These are phyloP conservation scores for Anthracocystis panici-leucophaei DNA, from an alignment of 1,284 basidiomycete species.

Conservation along the genomic window DNA sequence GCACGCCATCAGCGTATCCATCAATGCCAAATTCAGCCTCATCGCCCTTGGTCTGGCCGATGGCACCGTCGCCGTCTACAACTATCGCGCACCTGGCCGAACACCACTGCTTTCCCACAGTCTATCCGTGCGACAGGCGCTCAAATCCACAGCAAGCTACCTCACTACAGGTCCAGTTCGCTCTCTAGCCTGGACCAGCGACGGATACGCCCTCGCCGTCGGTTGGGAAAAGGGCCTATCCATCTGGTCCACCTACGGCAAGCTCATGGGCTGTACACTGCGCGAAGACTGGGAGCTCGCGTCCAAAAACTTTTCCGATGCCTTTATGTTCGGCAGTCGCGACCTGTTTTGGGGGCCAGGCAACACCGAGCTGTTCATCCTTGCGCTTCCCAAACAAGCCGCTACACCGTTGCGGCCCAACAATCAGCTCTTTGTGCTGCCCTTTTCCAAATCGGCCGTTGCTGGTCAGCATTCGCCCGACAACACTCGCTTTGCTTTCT, in stretches of 20 bases:
- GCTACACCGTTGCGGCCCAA: conserved; percentile 24
- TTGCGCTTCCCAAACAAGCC: conserved; percentile 29
- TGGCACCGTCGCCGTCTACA: conserved; percentile 70
- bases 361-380: conserved; percentile 58
- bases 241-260: conserved; percentile 90
- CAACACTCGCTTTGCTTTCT: conserved; percentile 91
- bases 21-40: conserved; percentile 87
- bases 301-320: conserved; percentile 74
- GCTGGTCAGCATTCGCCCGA: conserved; percentile 92
- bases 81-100: conserved; percentile 52
- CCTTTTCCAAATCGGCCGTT: conserved; percentile 94
- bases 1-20: conserved; percentile 76
- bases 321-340: conserved; percentile 83
- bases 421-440: conserved; percentile 69
- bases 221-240: conserved; percentile 92
- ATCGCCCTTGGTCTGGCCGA: conserved; percentile 83
- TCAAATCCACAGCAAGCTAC: conserved; percentile 68
- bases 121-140: conserved; percentile 62
- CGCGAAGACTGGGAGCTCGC: conserved; percentile 77
- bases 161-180: conserved; percentile 78
- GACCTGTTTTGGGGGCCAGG: conserved; percentile 67
- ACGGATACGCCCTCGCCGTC: conserved; percentile 96
- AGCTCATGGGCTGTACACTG: conserved; percentile 80
- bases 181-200: conserved; percentile 78
- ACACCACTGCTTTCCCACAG: conserved; percentile 61